phyloP scores from a whole-genome alignment of 1,139 yeast species.

The Nakaseomyces delphensis region DNA sequence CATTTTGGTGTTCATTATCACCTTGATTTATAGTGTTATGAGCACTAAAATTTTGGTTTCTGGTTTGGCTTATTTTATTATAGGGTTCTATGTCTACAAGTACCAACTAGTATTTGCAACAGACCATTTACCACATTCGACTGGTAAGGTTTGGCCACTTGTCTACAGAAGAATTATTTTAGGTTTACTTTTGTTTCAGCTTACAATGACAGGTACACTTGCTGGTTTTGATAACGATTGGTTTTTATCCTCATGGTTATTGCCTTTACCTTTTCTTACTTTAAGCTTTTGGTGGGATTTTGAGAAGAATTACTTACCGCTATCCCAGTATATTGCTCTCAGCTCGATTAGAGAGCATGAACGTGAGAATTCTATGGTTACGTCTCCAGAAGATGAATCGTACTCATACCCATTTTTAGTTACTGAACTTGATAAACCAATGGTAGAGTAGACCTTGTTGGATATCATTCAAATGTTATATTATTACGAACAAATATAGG shows the following conservation, averaged over 20 bases:
- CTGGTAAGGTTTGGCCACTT: slow-evolving; percentile 83
- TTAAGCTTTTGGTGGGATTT: slow-evolving; percentile 68
- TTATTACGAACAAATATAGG: not conserved
- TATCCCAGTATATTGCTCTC: slow-evolving; percentile 77
- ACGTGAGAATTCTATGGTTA: slow-evolving; percentile 28
- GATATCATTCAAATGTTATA: not conserved
- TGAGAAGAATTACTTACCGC: slow-evolving; percentile 70
- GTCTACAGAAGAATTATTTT: slow-evolving; percentile 64
- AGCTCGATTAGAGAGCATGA: slow-evolving; percentile 45
- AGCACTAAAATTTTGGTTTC: slow-evolving; percentile 67
- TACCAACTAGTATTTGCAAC: slow-evolving; percentile 71
- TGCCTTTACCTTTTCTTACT: slow-evolving; percentile 69
- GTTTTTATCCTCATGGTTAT: slow-evolving; percentile 56
- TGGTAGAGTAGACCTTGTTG: slow-evolving; percentile 11
- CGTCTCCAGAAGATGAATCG: slow-evolving; percentile 42
- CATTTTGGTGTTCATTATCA: slow-evolving; percentile 61
- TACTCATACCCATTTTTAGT: slow-evolving; percentile 72
- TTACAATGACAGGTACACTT: slow-evolving; percentile 86
- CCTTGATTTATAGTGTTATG: slow-evolving; percentile 67
- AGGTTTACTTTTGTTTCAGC: slow-evolving; percentile 67
- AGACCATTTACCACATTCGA: slow-evolving; percentile 83
- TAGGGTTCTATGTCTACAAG: slow-evolving; percentile 73
- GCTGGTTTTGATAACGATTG: slow-evolving; percentile 72
- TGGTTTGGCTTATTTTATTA: slow-evolving; percentile 61
- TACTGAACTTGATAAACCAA: slow-evolving; percentile 67